These are phyloP conservation scores for Rhododendron kiyosumense DNA, from an alignment of 148 eudicot genomes.

Conservation along the genomic window DNA sequence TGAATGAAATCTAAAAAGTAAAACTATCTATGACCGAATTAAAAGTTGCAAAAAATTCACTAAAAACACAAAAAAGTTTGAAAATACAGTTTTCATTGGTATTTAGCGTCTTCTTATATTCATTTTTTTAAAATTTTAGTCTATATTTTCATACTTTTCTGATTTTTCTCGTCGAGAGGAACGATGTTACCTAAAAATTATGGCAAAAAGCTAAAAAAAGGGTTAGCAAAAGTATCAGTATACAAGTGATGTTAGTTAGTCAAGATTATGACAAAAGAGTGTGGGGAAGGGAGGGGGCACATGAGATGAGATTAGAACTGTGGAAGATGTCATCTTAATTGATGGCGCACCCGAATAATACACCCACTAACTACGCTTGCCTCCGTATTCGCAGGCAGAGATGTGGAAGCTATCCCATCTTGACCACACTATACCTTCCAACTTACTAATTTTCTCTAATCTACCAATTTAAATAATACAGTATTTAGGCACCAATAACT, in stretches of 20 bases:
- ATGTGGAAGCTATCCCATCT: neutral
- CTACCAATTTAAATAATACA: neutral
- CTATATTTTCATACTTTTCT: too few relatives aligned
- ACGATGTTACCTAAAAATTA: neutral
- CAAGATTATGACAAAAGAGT: neutral
- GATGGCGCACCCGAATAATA: neutral
- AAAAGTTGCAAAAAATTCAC: neutral
- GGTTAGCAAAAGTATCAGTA: neutral
- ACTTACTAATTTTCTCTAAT: neutral
- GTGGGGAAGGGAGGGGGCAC: neutral
- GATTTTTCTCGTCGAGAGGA: neutral
- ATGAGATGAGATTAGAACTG: neutral
- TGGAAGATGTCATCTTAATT: conserved; percentile 1
- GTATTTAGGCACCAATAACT: neutral
- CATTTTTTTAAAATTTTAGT: too few relatives aligned
- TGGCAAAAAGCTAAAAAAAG: neutral
- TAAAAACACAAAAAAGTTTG: neutral
- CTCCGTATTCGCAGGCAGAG: neutral
- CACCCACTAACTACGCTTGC: neutral
- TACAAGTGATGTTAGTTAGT: neutral
- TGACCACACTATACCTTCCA: neutral
- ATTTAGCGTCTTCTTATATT: too few relatives aligned
- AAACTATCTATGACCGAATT: too few relatives aligned
- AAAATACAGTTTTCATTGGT: neutral
- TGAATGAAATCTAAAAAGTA: too few relatives aligned